A percentile compares a stretch with the other conserved stretches of the same genome.
Conservation (phyloP, 2,329 filamentous ascomycete species). For the Stagonosporopsis cucurbitacearum region DNA sequence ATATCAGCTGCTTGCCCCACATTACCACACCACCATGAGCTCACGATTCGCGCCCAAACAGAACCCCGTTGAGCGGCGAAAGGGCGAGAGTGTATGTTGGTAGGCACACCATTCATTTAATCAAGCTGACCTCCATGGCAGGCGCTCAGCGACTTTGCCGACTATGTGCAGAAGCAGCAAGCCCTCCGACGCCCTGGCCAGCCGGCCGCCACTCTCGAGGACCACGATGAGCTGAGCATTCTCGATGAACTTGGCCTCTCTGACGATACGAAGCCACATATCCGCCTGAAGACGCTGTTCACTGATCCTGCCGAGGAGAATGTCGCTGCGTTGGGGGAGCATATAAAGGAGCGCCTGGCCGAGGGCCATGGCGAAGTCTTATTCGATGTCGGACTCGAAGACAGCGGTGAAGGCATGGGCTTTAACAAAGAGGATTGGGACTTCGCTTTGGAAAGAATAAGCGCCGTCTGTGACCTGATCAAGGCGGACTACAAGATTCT, state of each 20-base stretch:
- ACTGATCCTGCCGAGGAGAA: constrained; percentile 65
- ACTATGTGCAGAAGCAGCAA: constrained; percentile 96
- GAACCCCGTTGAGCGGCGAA: constrained; percentile 78
- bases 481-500: constrained; percentile 81
- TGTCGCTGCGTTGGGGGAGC: constrained; percentile 65
- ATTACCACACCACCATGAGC: constrained; percentile 36
- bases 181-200: constrained; percentile 63
- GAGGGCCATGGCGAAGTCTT: constrained; percentile 90
- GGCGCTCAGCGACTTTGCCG: constrained; percentile 94
- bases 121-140: constrained; percentile 36
- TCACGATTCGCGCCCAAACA: constrained; percentile 59
- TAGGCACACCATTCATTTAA: background rate
- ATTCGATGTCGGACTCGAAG: constrained; percentile 91
- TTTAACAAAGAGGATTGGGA: constrained; percentile 79
- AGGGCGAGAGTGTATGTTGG: constrained; percentile 77
- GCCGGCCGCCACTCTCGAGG: constrained; percentile 56
- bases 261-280: constrained; percentile 68
- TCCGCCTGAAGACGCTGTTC: constrained; percentile 78
- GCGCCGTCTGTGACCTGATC: constrained; percentile 67
- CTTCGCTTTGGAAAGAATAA: constrained; percentile 69
- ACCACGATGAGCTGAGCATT: constrained; percentile 89
- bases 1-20: constrained; percentile 15
- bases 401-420: constrained; percentile 84
- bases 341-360: constrained; percentile 71
- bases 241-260: constrained; percentile 78